phyloP scores from a whole-genome alignment of 257 asterid species.

The Penstemon barbatus region DNA sequence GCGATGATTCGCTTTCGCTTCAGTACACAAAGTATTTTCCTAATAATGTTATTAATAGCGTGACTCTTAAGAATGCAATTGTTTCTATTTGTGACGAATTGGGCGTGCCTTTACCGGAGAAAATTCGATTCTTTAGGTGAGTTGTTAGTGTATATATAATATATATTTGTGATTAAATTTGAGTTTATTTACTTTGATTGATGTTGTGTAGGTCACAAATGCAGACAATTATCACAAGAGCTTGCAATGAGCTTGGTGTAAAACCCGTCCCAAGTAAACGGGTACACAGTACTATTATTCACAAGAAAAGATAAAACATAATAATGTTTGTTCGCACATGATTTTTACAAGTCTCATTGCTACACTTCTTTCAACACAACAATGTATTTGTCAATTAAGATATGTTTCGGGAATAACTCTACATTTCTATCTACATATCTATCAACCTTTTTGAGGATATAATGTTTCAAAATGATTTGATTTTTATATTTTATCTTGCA shows the following conservation, averaged over 20 bases:
- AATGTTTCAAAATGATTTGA: too few species aligned
- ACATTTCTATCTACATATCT: too few species aligned
- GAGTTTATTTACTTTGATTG: background rate
- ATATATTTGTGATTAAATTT: background rate
- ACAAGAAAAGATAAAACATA: too few species aligned
- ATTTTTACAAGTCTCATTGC: too few species aligned
- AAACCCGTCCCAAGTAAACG: conserved; percentile 87
- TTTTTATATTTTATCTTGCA: too few species aligned
- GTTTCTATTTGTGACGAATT: conserved; percentile 70
- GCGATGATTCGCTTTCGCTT: conserved; percentile 80
- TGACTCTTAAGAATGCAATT: conserved; percentile 84
- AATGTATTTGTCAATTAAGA: too few species aligned
- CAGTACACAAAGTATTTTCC: conserved; percentile 95
- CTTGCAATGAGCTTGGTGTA: conserved; percentile 84
- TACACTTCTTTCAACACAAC: too few species aligned
- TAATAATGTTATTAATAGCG: conserved; percentile 83
- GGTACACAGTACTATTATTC: conserved; percentile 31
- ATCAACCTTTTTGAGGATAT: too few species aligned
- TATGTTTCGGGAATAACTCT: too few species aligned
- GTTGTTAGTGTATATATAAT: background rate
- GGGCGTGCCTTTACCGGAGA: conserved; percentile 81
- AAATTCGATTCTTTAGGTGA: conserved; percentile 83
- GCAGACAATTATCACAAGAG: conserved; percentile 93
- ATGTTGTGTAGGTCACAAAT: conserved; percentile 73
- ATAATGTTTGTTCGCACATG: too few species aligned